Evolutionary conservation across 2,329 filamentous ascomycete species (phyloP).

Genomic region (Kalmusia sp.): DNA sequence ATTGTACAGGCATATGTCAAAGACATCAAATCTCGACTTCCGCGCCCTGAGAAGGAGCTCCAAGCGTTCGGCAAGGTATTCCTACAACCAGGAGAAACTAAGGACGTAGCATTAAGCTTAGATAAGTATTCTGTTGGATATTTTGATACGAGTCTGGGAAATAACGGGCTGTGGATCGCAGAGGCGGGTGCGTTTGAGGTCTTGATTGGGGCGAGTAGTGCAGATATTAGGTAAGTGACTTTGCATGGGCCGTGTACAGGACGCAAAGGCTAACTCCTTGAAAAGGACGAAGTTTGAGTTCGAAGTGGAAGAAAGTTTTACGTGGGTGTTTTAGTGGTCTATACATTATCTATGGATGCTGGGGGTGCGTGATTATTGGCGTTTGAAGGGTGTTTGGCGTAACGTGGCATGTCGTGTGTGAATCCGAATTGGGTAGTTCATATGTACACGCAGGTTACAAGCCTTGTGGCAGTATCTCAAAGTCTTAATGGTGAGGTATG

Average conservation of each 20-base stretch:
- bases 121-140: constrained; percentile 63
- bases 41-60: constrained; percentile 73
- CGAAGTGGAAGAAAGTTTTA: constrained; percentile 3
- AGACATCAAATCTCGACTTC: constrained; percentile 68
- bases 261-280: too few species aligned
- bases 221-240: constrained; percentile 65
- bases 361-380: too few species aligned
- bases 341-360: too few species aligned
- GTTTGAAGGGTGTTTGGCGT: too few species aligned
- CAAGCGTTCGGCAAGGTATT: constrained; percentile 66
- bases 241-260: neutral
- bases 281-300: constrained; percentile 3
- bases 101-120: constrained; percentile 37
- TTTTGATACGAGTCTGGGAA: constrained; percentile 64
- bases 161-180: constrained; percentile 64
- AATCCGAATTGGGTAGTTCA: too few species aligned
- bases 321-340: constrained; percentile 4
- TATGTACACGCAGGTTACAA: too few species aligned
- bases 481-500: too few species aligned
- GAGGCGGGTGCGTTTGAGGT: constrained; percentile 69
- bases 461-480: too few species aligned
- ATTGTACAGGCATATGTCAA: constrained; percentile 73
- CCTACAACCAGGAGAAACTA: constrained; percentile 46
- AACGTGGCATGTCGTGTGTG: too few species aligned
- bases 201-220: constrained; percentile 67